Percentiles rank a stretch among this genome's conserved stretches.
These are phyloP conservation scores for Fusarium miscanthi DNA, from an alignment of 2,329 filamentous ascomycete species.

Conservation along the genomic window DNA sequence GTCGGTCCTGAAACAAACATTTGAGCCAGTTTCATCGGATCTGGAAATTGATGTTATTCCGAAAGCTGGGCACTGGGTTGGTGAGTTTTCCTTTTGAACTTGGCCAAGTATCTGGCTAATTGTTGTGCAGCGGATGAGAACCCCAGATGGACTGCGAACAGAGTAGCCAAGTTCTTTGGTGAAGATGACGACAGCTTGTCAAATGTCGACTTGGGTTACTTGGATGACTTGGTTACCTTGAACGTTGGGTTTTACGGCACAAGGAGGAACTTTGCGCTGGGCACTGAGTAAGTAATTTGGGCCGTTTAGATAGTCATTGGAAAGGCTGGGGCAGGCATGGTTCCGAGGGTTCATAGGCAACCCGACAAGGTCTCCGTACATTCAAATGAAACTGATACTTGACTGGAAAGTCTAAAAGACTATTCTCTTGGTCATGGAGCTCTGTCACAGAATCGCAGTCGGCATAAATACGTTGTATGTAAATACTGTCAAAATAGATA, in stretches of 20 bases:
- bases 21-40: constrained; percentile 19
- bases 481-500: constrained; percentile 25
- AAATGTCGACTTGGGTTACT: constrained; percentile 27
- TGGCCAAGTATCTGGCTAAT: neutral
- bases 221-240: constrained; percentile 35
- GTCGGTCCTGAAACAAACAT: constrained; percentile 1
- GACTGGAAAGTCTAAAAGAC: fast-evolving
- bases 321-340: fast-evolving
- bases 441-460: neutral
- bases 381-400: neutral
- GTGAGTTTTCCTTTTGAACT: neutral
- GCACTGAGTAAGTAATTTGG: neutral
- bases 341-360: fast-evolving
- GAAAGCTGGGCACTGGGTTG: constrained; percentile 46
- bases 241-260: constrained; percentile 32
- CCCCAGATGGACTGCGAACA: constrained; percentile 34
- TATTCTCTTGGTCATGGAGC: neutral
- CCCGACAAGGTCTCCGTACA: fast-evolving
- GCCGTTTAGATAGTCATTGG: fast-evolving
- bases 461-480: neutral
- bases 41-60: constrained; percentile 39
- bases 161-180: constrained; percentile 33
- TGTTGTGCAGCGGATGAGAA: constrained; percentile 38
- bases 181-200: constrained; percentile 1
- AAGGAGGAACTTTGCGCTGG: neutral